Conservation (phyloP, 768 basidiomycete genomes). For the Lactarius sanguifluus region DNA sequence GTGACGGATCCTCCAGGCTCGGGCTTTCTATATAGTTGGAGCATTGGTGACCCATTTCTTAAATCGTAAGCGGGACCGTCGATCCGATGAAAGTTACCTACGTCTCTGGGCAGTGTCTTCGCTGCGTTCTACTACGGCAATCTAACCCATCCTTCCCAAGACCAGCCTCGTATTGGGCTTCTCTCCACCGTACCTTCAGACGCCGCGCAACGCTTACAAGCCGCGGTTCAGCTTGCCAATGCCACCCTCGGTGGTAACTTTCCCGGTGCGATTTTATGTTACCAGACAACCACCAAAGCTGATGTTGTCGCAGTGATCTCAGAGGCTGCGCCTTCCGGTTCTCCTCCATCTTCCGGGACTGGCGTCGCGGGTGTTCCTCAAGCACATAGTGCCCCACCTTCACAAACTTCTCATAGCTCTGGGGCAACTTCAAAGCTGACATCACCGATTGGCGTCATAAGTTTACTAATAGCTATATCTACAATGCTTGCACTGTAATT, state of each 20-base stretch:
- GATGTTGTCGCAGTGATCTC: slow-evolving; percentile 39
- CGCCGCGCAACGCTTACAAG: slow-evolving; percentile 43
- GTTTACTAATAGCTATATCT: slow-evolving; percentile 18
- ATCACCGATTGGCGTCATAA: slow-evolving; percentile 7
- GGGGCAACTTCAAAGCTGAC: background rate
- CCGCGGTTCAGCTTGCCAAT: slow-evolving; percentile 38
- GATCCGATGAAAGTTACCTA: slow-evolving; percentile 6
- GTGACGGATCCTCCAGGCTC: slow-evolving; percentile 62
- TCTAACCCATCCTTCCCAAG: slow-evolving; percentile 61
- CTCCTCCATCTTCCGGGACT: slow-evolving; percentile 29
- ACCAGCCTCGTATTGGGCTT: slow-evolving; percentile 69
- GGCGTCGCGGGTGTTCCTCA: slow-evolving; percentile 31
- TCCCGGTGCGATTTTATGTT: slow-evolving; percentile 31
- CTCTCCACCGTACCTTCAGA: slow-evolving; percentile 66
- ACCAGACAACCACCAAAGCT: background rate
- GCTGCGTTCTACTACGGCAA: slow-evolving; percentile 74
- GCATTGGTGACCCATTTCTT: slow-evolving; percentile 71
- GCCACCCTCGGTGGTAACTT: slow-evolving; percentile 35
- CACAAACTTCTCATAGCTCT: slow-evolving; percentile 1
- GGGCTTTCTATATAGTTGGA: slow-evolving; percentile 74
- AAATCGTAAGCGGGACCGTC: slow-evolving; percentile 53
- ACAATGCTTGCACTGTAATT: slow-evolving; percentile 11
- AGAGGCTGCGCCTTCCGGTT: slow-evolving; percentile 44
- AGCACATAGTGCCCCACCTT: slow-evolving; percentile 14
- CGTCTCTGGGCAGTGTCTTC: slow-evolving; percentile 48